Evolutionary conservation across 2,329 filamentous ascomycete species (phyloP).

Genomic region (Plectosphaerella cucumerina): DNA sequence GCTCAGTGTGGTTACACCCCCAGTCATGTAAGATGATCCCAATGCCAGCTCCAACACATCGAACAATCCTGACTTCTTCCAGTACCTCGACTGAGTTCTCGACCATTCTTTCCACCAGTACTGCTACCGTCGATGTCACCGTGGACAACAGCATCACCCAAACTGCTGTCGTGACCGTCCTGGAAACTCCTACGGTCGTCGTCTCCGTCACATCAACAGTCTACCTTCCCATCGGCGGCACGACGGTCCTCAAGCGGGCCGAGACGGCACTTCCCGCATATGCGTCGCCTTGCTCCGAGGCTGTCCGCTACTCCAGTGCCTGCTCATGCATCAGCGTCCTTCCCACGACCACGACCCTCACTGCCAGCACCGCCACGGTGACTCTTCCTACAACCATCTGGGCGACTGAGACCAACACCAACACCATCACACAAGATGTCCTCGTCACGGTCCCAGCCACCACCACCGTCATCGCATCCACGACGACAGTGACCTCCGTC

Average conservation of each 20-base stretch:
- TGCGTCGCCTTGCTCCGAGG: constrained; percentile 16
- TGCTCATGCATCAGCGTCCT: constrained; percentile 19
- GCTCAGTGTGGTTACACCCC: neutral
- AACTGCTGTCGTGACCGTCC: neutral
- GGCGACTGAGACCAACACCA: neutral
- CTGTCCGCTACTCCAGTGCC: constrained; percentile 16
- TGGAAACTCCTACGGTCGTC: neutral
- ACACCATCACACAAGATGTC: neutral
- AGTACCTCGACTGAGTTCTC: neutral
- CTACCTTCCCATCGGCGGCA: neutral
- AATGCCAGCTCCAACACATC: neutral
- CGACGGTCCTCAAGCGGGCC: neutral
- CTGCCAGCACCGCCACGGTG: constrained; percentile 8
- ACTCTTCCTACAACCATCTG: neutral
- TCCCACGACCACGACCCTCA: constrained; percentile 4
- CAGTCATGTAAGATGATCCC: neutral
- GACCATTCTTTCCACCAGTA: neutral
- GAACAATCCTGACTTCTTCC: neutral
- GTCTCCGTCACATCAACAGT: neutral
- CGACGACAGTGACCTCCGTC: neutral
- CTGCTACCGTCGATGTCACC: neutral
- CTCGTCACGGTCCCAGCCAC: neutral
- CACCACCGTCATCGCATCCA: neutral
- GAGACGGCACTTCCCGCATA: constrained; percentile 12
- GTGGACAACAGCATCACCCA: neutral